Conservation (phyloP, 1,284 basidiomycete species). For the Exsudoporus floridanus region DNA sequence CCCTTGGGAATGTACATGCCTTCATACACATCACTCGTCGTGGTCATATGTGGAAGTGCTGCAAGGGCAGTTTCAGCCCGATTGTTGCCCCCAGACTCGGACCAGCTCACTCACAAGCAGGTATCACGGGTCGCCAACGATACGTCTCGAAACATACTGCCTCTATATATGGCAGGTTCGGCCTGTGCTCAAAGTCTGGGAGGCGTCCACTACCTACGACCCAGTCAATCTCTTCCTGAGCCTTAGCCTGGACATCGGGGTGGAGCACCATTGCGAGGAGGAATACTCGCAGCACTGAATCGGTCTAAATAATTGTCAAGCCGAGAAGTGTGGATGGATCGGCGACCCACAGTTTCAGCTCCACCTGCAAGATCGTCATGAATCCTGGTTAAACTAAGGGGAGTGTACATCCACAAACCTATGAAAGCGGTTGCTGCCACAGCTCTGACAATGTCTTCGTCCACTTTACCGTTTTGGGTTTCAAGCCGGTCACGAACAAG, state of each 20-base stretch:
- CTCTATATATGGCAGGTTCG: constrained; percentile 29
- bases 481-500: constrained; percentile 23
- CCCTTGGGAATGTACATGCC: constrained; percentile 37
- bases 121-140: constrained; percentile 30
- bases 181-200: constrained; percentile 30
- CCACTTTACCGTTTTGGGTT: neutral
- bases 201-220: constrained; percentile 31
- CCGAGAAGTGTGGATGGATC: neutral
- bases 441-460: constrained; percentile 20
- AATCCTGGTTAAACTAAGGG: neutral
- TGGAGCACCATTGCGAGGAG: constrained; percentile 35
- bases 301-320: constrained; percentile 14
- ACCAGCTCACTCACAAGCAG: constrained; percentile 18
- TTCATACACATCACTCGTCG: constrained; percentile 29
- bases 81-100: no score
- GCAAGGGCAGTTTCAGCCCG: neutral
- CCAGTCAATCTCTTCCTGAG: constrained; percentile 28
- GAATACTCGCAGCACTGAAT: constrained; percentile 19
- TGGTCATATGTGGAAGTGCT: constrained; percentile 32
- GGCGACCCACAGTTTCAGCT: constrained; percentile 27
- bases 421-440: constrained; percentile 30
- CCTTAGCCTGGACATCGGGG: constrained; percentile 28
- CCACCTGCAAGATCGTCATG: constrained; percentile 21
- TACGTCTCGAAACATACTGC: constrained; percentile 25
- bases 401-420: constrained; percentile 12